Evolutionary conservation across 345 rosid species (phyloP).

Genomic region (Noccaea bulbosa): DNA sequence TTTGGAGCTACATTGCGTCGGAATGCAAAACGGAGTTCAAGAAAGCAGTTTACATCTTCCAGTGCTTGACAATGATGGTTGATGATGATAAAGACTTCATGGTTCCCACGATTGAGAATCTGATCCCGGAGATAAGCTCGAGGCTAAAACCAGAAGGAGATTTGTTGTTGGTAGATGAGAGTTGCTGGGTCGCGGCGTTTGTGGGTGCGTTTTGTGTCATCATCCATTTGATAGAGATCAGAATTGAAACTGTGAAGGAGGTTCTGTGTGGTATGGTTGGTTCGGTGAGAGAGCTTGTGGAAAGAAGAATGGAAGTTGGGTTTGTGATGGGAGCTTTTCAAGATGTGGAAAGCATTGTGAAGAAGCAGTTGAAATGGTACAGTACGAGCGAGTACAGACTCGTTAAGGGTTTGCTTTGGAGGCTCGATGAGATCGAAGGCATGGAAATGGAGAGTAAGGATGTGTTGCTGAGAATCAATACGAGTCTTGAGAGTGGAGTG

Average conservation of each 20-base stretch:
- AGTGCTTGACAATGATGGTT: not conserved
- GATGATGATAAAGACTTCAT: not conserved
- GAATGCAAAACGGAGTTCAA: not conserved
- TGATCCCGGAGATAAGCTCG: not conserved
- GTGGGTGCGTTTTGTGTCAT: slow-evolving; percentile 9
- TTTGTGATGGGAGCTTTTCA: slow-evolving; percentile 13
- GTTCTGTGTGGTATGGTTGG: not conserved
- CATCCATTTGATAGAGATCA: not conserved
- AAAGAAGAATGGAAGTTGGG: slow-evolving; percentile 22
- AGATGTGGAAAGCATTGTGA: not conserved
- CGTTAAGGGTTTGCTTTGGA: slow-evolving; percentile 4
- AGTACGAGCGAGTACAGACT: not conserved
- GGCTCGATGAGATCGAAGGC: not conserved
- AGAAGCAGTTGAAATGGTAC: slow-evolving; percentile 9
- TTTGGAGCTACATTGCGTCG: not conserved
- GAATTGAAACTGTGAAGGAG: not conserved
- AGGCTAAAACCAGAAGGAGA: not conserved
- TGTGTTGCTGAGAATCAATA: not conserved
- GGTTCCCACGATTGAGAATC: not conserved
- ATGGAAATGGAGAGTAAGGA: not conserved
- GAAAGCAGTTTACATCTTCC: slow-evolving; percentile 8
- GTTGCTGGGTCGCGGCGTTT: slow-evolving; percentile 7
- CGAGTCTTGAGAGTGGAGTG: not conserved
- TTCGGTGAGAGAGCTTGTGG: slow-evolving; percentile 17
- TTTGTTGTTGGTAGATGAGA: not conserved